These are phyloP conservation scores for Helminthosporium solani DNA, from an alignment of 2,329 filamentous ascomycete genomes.

Conservation along the genomic window DNA sequence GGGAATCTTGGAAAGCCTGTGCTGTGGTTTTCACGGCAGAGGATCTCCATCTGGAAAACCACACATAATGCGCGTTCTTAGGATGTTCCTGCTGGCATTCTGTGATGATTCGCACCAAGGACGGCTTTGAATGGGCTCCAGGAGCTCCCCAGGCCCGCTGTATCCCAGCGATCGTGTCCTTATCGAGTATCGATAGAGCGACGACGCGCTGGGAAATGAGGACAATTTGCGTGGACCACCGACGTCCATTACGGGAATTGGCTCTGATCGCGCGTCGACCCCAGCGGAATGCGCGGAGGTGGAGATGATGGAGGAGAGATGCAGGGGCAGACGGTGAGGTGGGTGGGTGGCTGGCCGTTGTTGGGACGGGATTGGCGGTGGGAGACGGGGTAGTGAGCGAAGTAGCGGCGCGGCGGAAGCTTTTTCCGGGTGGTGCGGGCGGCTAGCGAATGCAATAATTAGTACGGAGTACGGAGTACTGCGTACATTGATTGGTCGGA, in stretches of 20 bases:
- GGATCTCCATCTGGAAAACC: slow-evolving; percentile 16
- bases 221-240: slow-evolving; percentile 34
- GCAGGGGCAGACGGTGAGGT: slow-evolving; percentile 1
- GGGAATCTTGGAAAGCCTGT: slow-evolving; percentile 5
- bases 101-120: slow-evolving; percentile 15
- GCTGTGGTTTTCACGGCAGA: slow-evolving; percentile 9
- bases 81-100: slow-evolving; percentile 15
- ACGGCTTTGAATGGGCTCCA: slow-evolving; percentile 20
- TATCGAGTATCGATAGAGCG: slow-evolving; percentile 26
- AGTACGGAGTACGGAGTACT: too few relatives aligned
- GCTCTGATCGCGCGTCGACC: slow-evolving; percentile 22
- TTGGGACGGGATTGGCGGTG: neutral
- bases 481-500: too few relatives aligned
- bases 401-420: slow-evolving; percentile 1
- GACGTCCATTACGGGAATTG: slow-evolving; percentile 31
- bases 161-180: slow-evolving; percentile 17
- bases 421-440: neutral
- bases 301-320: slow-evolving; percentile 21
- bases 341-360: neutral
- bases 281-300: slow-evolving; percentile 17
- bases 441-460: too few relatives aligned
- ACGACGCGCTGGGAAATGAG: slow-evolving; percentile 24
- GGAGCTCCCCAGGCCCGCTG: slow-evolving; percentile 20
- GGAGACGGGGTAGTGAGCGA: slow-evolving; percentile 1
- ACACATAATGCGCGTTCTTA: slow-evolving; percentile 13